Conservation (phyloP, 495 filamentous ascomycete genomes). For the Hypomontagnella monticulosa region DNA sequence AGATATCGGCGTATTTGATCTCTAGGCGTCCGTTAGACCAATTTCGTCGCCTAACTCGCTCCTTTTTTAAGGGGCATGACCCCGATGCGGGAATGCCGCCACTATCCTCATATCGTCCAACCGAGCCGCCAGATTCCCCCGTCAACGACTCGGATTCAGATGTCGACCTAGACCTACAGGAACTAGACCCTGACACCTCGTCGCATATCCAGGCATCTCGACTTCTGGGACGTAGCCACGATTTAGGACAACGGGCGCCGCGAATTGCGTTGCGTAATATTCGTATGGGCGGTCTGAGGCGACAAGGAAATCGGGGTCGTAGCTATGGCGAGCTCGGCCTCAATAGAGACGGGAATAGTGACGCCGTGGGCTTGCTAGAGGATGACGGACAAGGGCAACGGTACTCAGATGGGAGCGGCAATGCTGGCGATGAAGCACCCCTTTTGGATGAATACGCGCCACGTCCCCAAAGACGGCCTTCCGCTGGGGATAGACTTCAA, state of each 20-base stretch:
- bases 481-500: constrained; percentile 49
- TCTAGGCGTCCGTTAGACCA: background rate
- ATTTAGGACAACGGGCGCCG: constrained; percentile 58
- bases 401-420: constrained; percentile 62
- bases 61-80: constrained; percentile 42
- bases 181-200: constrained; percentile 70
- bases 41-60: constrained; percentile 12
- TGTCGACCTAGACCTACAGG: constrained; percentile 75
- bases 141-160: constrained; percentile 69
- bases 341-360: constrained; percentile 63
- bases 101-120: constrained; percentile 58
- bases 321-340: constrained; percentile 69
- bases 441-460: constrained; percentile 60
- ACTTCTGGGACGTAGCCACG: constrained; percentile 55
- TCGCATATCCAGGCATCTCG: constrained; percentile 48
- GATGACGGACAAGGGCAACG: constrained; percentile 59
- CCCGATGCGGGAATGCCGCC: constrained; percentile 64
- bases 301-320: constrained; percentile 58
- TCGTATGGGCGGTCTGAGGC: constrained; percentile 67
- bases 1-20: constrained; percentile 13
- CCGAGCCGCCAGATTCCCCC: constrained; percentile 62
- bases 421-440: constrained; percentile 71
- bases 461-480: constrained; percentile 45
- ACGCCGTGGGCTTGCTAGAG: constrained; percentile 65
- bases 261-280: constrained; percentile 77